Conservation (phyloP, 306 rosid species). For the Medicago lupulina region DNA sequence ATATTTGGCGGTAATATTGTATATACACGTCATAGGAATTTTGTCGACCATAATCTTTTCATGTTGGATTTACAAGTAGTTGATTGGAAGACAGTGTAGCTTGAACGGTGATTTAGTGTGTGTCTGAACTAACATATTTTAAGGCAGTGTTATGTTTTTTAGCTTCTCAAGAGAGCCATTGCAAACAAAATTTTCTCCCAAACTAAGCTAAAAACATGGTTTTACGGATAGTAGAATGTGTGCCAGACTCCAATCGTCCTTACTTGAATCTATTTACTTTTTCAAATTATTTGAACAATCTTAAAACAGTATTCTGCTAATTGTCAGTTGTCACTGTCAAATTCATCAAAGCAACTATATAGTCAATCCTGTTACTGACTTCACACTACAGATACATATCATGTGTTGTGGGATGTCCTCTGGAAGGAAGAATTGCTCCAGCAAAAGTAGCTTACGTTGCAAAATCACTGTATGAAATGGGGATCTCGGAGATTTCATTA, state of each 20-base stretch:
- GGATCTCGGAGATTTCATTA: conserved; percentile 89
- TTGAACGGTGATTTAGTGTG: conserved; percentile 1
- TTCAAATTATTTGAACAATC: conserved; percentile 31
- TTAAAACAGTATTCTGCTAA: neutral
- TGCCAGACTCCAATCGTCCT: conserved; percentile 17
- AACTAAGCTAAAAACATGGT: conserved; percentile 15
- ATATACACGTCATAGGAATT: conserved; percentile 6
- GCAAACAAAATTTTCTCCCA: neutral
- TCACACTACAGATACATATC: conserved; percentile 70
- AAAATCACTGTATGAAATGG: conserved; percentile 78
- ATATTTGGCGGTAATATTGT: conserved; percentile 17
- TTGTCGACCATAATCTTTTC: conserved; percentile 18
- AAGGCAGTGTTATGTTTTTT: neutral
- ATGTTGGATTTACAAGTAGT: conserved; percentile 7
- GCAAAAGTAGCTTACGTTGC: conserved; percentile 84
- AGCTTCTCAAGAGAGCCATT: neutral
- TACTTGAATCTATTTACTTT: conserved; percentile 5
- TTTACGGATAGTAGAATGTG: conserved; percentile 7
- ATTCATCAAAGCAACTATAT: conserved; percentile 23
- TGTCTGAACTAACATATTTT: conserved; percentile 1
- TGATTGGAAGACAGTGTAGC: neutral
- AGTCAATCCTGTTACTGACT: conserved; percentile 23
- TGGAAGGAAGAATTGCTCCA: conserved; percentile 83
- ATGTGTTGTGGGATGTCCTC: conserved; percentile 93
- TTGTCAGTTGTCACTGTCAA: conserved; percentile 27